Base-by-base conservation (phyloP, 176 grass and related monocot genomes). In the Bothriochloa decipiens region DNA sequence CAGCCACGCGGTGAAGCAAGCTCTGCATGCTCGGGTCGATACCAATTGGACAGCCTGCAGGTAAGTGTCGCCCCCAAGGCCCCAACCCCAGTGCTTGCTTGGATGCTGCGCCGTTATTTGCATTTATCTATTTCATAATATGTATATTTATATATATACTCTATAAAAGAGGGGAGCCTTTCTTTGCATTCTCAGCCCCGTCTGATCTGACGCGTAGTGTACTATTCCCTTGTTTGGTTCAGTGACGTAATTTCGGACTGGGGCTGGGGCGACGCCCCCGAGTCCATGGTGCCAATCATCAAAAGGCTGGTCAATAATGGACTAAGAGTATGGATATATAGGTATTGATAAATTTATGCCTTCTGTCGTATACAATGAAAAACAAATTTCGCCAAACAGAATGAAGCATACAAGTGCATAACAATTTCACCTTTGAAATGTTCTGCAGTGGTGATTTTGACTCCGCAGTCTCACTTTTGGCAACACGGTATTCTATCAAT, bases 381-480 rank as follows among this genome's bases (percentile, higher is more conserved):
- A 87, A 0, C 9, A 13, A 45, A 45, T 45, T 45, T 45, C 9
- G 41, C 41, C 41, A 43, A 43, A 1, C 41, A 43, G 41, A 43
- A 11, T 11, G 41, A 43, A 43, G 41, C 41, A 43, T 43, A 43
- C 41, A 43, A 43, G 41, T 43, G 41, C 41, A 43, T 43, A 43
- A 43, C 41, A 8, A 43, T 11, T 43, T 43, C 9, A 2, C 45
- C 45, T 15, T 11, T 14, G 13, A 6, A 50, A 29, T 79, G 0
- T 18, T 46, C 0, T 61, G 45, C n/a, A 91, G 89, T 46, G 87
- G 92, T 5, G 92, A 91, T 62, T 77, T 86, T 11, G 92, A 91
- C 62, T 68, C 63, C 0, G 8, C 71, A 15, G 88, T 86, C 37
- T 39, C 92, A 7, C 58, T 91, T 35, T 73, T 81, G 0, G 68